phyloP scores from a whole-genome alignment of 306 rosid species.

The Boehmeria nivea region DNA sequence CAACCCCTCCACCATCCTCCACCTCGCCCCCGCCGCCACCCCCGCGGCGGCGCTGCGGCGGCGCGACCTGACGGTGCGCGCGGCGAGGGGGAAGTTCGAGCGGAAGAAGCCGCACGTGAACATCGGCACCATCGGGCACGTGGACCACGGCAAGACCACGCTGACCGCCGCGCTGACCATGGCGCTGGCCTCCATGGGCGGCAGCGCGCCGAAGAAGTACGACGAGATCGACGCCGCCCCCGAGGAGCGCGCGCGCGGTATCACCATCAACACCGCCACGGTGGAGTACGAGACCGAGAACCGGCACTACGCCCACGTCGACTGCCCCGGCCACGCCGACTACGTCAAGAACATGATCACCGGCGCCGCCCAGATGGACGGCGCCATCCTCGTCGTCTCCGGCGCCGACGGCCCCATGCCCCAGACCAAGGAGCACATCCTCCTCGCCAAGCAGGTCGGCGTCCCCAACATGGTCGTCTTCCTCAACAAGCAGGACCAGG shows the following conservation, averaged over 20 bases:
- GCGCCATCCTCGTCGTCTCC: conserved; percentile 71
- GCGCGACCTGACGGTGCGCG: conserved; percentile 49
- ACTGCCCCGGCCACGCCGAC: conserved; percentile 83
- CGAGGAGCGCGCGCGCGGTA: conserved; percentile 81
- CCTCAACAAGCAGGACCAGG: conserved; percentile 78
- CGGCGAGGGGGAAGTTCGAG: conserved; percentile 87
- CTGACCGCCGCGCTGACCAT: conserved; percentile 89
- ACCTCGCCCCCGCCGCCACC: conserved; percentile 22
- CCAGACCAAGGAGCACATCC: conserved; percentile 75
- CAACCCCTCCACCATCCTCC: conserved; percentile 49
- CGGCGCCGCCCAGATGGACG: conserved; percentile 86
- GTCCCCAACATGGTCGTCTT: conserved; percentile 78
- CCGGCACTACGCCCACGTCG: conserved; percentile 81
- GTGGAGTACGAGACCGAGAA: conserved; percentile 88
- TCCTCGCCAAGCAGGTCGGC: conserved; percentile 78
- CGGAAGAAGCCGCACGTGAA: conserved; percentile 84
- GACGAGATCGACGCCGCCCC: conserved; percentile 93
- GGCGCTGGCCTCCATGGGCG: conserved; percentile 66
- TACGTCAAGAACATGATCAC: conserved; percentile 79
- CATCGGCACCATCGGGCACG: conserved; percentile 88
- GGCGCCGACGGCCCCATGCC: conserved; percentile 90
- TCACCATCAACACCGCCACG: conserved; percentile 88
- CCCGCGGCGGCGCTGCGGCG: conserved; percentile 18
- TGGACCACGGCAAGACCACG: conserved; percentile 89
- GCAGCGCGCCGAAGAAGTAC: conserved; percentile 62